These are phyloP conservation scores for Euphorbia celastroides DNA, from an alignment of 441 rosid species.

Conservation along the genomic window DNA sequence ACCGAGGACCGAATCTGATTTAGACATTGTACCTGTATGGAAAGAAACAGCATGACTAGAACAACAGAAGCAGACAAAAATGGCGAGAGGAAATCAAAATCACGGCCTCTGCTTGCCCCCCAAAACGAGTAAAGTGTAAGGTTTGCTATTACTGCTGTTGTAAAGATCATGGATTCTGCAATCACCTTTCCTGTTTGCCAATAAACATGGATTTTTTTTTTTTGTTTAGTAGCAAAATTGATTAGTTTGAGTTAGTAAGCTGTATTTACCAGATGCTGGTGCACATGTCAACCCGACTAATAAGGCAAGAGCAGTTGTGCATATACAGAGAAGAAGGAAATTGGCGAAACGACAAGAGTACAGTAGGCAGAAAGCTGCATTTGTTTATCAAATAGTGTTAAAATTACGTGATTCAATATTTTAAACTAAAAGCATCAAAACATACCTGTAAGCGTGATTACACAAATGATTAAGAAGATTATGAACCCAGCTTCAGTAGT, in stretches of 20 bases:
- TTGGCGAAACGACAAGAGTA: conserved; percentile 57
- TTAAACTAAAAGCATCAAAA: neutral
- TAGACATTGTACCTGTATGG: conserved; percentile 45
- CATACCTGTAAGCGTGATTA: neutral
- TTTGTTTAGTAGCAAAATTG: conserved; percentile 13
- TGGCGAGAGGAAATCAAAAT: conserved; percentile 71
- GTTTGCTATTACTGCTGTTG: too few relatives aligned
- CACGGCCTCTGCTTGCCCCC: conserved; percentile 45
- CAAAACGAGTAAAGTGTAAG: too few relatives aligned
- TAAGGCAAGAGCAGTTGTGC: conserved; percentile 55
- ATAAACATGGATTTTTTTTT: too few relatives aligned
- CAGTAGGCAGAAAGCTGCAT: conserved; percentile 64
- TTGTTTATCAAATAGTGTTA: neutral
- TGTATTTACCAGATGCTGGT: conserved; percentile 48
- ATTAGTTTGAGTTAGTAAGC: neutral
- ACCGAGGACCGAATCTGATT: too few relatives aligned
- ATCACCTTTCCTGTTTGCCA: too few relatives aligned
- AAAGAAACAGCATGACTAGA: conserved; percentile 43
- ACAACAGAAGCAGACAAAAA: conserved; percentile 61
- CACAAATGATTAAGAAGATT: neutral
- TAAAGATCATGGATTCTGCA: too few relatives aligned
- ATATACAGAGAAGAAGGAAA: conserved; percentile 55
- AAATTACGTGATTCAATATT: neutral
- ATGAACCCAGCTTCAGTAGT: neutral
- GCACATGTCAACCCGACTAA: conserved; percentile 72